Evolutionary conservation across 2,329 filamentous ascomycete species (phyloP), one percentile per base, ranked within the genome.

Genomic region (Botrytis galanthina): DNA sequence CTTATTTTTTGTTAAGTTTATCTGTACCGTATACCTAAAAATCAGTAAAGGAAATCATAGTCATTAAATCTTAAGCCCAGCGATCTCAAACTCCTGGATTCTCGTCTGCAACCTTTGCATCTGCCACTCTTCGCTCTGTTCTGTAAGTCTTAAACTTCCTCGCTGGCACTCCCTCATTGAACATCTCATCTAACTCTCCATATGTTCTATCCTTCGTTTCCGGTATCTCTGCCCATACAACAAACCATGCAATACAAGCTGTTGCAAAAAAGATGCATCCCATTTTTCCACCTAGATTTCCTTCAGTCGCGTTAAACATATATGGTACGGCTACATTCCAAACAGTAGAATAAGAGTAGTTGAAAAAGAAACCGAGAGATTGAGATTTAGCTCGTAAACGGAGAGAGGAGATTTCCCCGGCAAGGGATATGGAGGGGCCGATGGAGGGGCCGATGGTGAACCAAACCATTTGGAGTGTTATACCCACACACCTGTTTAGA

Each of bases 161-260:
- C 16, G 67, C 51, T 12, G 39, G 20, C 4, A 70, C 54, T 26
- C 22, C 10, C 6, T 60, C 7, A 60, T 42, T 44, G 29, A 60
- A 60, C 54, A 60, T 70, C 67, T 60, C 51, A 44, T 70, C 51
- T 39, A 70, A 59, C 26, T 70, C 54, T 29, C 32, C 37, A 60
- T 70, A 70, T 60, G 18, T 51, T 51, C 51, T 70, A 46, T 70
- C 67, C 26, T 70, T 70, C 5, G 37, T 60, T 26, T 70, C 67
- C 14, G 51, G 67, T 12, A 70, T 18, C n/a, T 70, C 67, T 29
- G 16, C 3, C 51, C 51, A 70, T 5, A 70, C 67, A 54, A 54
- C 4, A 26, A 57, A 37, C 32, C 35, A 70, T 10, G 67, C n/a
- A 44, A 70, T 70, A 37, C 29, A 29, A 35, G 35, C 29, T 42